Conservation (phyloP, 1,284 basidiomycete species). For the Ceratobasidium sp. region DNA sequence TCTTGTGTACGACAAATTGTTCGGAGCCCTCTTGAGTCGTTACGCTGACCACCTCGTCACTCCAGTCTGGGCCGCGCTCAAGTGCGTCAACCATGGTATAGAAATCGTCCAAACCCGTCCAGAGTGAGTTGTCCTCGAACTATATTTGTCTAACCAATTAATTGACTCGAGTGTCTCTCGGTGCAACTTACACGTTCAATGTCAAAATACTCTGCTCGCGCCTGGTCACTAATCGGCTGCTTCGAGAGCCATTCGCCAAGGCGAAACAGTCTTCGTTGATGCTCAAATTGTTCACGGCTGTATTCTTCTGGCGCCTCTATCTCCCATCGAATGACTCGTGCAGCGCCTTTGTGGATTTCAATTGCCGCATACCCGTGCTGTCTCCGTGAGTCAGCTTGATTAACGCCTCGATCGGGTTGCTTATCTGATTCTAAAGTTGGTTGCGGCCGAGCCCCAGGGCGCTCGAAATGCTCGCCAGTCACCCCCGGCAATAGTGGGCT, state of each 20-base stretch:
- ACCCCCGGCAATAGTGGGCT: too few species aligned
- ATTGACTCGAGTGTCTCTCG: neutral
- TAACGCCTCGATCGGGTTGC: too few species aligned
- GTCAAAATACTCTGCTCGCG: conserved; percentile 1
- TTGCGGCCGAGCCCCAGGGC: too few species aligned
- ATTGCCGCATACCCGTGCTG: conserved; percentile 5
- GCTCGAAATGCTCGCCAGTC: too few species aligned
- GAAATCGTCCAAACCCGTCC: too few species aligned
- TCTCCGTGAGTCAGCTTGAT: neutral
- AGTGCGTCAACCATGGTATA: conserved; percentile 49
- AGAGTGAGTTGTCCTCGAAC: conserved; percentile 34
- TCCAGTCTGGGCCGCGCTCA: conserved; percentile 52
- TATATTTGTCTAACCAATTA: neutral
- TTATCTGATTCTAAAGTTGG: too few species aligned
- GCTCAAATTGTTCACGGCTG: too few species aligned
- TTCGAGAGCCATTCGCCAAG: neutral
- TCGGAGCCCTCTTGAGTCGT: conserved; percentile 51
- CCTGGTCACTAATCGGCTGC: neutral
- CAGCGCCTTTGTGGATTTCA: neutral
- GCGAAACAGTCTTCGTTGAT: too few species aligned
- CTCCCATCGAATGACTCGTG: neutral
- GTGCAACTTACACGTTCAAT: neutral
- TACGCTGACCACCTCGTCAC: conserved; percentile 50
- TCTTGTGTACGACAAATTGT: conserved; percentile 54
- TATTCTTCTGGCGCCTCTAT: too few species aligned